Conservation (phyloP, 176 grass and related monocot genomes). For the Zea mays region DNA sequence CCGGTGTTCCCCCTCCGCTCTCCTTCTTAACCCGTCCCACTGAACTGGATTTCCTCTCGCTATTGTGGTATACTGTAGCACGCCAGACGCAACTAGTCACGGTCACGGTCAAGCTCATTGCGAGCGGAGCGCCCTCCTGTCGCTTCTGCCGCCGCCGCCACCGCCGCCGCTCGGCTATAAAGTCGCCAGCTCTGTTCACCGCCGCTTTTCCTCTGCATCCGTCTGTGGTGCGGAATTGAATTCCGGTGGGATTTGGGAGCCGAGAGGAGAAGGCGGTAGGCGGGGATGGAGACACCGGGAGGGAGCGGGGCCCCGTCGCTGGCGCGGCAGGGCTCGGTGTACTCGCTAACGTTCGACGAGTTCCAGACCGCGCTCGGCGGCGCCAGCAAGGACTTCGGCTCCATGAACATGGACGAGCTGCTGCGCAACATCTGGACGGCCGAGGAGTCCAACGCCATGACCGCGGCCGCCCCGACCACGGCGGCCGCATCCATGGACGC, state of each 20-base stretch:
- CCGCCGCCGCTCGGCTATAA: neutral
- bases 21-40: neutral
- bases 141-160: conserved; percentile 9
- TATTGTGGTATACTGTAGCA: conserved; percentile 43
- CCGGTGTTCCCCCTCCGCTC: neutral
- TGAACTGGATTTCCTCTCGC: conserved; percentile 42
- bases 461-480: neutral
- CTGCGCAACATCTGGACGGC: conserved; percentile 87
- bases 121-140: neutral
- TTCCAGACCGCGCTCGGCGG: conserved; percentile 74
- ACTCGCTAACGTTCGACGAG: conserved; percentile 86
- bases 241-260: conserved; percentile 18
- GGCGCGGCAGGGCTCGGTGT: conserved; percentile 73
- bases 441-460: conserved; percentile 78
- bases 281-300: conserved; percentile 59
- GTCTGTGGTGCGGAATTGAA: neutral
- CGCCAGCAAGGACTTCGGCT: conserved; percentile 74
- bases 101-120: too few relatives aligned
- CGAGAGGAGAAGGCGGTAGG: neutral
- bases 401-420: conserved; percentile 98
- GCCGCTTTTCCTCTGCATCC: neutral
- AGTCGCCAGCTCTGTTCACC: neutral
- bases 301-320: conserved; percentile 44
- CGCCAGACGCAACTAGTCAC: neutral
- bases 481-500: neutral